Conservation (phyloP, 1,284 basidiomycete species). For the Phenoliferia sp. region DNA sequence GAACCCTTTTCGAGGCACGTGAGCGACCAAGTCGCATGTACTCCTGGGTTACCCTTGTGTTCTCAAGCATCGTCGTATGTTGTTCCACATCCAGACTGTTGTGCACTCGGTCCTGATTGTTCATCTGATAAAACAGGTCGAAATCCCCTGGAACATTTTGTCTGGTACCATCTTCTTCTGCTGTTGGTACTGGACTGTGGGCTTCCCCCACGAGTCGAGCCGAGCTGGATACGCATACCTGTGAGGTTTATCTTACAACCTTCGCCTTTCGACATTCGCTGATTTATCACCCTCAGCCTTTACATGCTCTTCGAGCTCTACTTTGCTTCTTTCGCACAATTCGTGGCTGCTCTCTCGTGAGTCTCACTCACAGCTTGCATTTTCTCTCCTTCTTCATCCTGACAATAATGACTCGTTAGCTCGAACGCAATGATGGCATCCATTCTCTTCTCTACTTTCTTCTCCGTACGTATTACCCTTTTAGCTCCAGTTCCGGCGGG, state of each 20-base stretch:
- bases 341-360: conserved; percentile 57
- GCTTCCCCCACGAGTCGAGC: conserved; percentile 34
- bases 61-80: conserved; percentile 45
- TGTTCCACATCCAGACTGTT: conserved; percentile 17
- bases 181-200: conserved; percentile 47
- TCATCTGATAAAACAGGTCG: not conserved
- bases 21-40: conserved; percentile 74
- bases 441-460: conserved; percentile 33
- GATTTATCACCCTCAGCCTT: conserved; percentile 38
- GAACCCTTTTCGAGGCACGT: conserved; percentile 63
- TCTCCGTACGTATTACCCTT: conserved; percentile 33
- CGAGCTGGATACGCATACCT: conserved; percentile 53
- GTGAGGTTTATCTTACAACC: conserved; percentile 28
- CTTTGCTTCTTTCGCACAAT: conserved; percentile 54
- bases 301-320: conserved; percentile 44
- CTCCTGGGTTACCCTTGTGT: conserved; percentile 66
- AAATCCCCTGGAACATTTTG: conserved; percentile 37
- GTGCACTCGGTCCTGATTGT: not conserved
- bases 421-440: conserved; percentile 7
- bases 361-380: conserved; percentile 45
- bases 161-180: conserved; percentile 43
- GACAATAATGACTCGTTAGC: too few species aligned
- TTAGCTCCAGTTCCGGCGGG: not conserved
- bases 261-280: conserved; percentile 54
- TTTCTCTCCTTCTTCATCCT: too few species aligned